Evolutionary conservation across 805 yeast species (phyloP).

Genomic region (Wickerhamiella australiensis): DNA sequence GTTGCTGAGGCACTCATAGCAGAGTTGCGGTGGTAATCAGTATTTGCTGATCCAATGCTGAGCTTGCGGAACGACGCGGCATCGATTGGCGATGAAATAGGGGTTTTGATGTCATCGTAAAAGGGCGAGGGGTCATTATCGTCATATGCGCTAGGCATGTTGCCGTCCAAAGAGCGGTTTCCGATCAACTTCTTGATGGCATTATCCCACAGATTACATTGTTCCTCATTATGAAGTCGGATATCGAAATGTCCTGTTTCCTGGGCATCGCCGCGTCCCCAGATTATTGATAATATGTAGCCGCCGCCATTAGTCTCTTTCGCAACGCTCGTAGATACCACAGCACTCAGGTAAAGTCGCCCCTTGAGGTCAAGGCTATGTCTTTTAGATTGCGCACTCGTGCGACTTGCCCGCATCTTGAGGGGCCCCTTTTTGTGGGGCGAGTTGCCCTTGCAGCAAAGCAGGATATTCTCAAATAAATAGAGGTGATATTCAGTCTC

Average conservation of each 20-base stretch:
- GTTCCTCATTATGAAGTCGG: conserved; percentile 73
- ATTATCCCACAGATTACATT: conserved; percentile 63
- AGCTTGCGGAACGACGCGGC: conserved; percentile 10
- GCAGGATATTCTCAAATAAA: conserved; percentile 60
- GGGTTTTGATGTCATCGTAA: conserved; percentile 14
- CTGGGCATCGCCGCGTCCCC: conserved; percentile 46
- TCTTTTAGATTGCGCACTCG: conserved; percentile 19
- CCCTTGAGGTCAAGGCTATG: conserved; percentile 53
- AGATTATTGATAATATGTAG: conserved; percentile 24
- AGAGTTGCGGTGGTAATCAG: conserved; percentile 1
- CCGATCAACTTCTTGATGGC: conserved; percentile 22
- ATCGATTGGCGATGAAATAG: conserved; percentile 8
- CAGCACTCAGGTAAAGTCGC: conserved; percentile 63
- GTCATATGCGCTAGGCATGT: conserved; percentile 11
- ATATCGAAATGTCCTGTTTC: conserved; percentile 80
- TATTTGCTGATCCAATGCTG: conserved; percentile 8
- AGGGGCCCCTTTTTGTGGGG: conserved; percentile 40
- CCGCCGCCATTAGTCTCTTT: conserved; percentile 23
- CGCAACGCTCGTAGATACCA: conserved; percentile 33
- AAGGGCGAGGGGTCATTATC: conserved; percentile 13
- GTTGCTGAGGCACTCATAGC: conserved; percentile 7
- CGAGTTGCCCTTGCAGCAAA: conserved; percentile 50
- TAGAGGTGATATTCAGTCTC: conserved; percentile 87
- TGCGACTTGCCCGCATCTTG: conserved; percentile 36
- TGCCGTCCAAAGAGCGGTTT: background rate